phyloP scores from a whole-genome alignment of 2,329 filamentous ascomycete species.

The Arachnomyces sp. region DNA sequence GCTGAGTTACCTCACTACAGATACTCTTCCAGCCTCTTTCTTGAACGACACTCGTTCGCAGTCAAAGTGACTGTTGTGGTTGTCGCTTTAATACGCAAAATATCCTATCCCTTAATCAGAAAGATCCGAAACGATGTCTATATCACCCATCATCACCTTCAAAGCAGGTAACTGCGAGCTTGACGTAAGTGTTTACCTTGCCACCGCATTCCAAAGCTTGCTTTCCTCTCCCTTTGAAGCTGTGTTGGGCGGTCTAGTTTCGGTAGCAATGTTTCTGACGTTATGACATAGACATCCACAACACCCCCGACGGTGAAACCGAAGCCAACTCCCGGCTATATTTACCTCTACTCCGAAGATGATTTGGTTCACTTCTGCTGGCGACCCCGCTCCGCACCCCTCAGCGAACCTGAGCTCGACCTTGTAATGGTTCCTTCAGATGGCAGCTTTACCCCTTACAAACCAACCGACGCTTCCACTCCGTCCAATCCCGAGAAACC shows the following conservation, averaged over 20 bases:
- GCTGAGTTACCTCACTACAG: no score
- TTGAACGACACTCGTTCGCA: no score
- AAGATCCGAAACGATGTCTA: slow-evolving; percentile 57
- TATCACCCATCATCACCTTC: slow-evolving; percentile 83
- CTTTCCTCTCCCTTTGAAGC: neutral
- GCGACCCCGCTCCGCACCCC: slow-evolving; percentile 66
- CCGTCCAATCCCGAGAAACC: slow-evolving; percentile 55
- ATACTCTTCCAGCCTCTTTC: no score
- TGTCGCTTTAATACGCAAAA: no score
- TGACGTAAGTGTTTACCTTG: slow-evolving; percentile 55
- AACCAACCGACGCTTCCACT: slow-evolving; percentile 50
- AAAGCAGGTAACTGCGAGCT: slow-evolving; percentile 87
- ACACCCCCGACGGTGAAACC: slow-evolving; percentile 67
- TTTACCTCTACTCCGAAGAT: slow-evolving; percentile 91
- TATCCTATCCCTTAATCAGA: slow-evolving; percentile 8
- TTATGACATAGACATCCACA: slow-evolving; percentile 27
- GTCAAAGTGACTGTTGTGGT: no score
- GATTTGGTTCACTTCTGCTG: slow-evolving; percentile 96
- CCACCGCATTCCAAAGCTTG: slow-evolving; percentile 1
- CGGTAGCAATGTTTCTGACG: no score
- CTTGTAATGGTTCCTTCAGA: slow-evolving; percentile 90
- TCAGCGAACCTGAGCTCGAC: slow-evolving; percentile 73
- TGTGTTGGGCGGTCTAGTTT: neutral
- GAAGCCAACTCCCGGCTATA: slow-evolving; percentile 67
- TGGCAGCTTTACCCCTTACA: slow-evolving; percentile 77